Evolutionary conservation across 1,139 yeast species (phyloP), one percentile per base, ranked within the genome.

Genomic region (Yamadazyma sp.): DNA sequence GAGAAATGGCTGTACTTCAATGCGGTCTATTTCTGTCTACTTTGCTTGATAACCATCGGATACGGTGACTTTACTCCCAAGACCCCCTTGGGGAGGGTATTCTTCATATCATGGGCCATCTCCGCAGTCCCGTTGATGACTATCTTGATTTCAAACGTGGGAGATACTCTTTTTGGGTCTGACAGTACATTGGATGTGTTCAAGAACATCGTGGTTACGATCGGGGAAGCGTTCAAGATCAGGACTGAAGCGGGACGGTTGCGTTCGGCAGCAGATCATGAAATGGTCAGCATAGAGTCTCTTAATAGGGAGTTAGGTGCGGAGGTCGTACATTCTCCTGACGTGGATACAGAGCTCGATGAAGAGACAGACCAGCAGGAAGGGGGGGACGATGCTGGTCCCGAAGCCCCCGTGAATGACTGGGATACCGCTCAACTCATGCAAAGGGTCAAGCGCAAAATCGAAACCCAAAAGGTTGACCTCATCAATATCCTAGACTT

Each of bases 81-180:
- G 3, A 59, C 82, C 0, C 62, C 81, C 1, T 80, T 86, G 6
- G 95, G 95, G 0, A 64, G 86, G 33, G 76, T 83, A 0, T 79
- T 87, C 49, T 88, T 87, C 53, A 79, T 86, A 9, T 61, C 79
- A 3, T 88, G 96, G 95, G 84, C 91, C 0, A 59, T 87, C 17
- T 68, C 80, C 5, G 95, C 96, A 0, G 84, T 88, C 12, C 96
- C 96, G 0, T 66, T 87, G 44, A 87, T 88, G 94, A 85, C 96
- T 0, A 82, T 84, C 14, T 67, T 88, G 36, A 79, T 88, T 27
- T 83, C 92, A 1, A 80, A 79, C 41, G 64, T 84, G 34, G 87
- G 91, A 44, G 94, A 85, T 51, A 62, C 78, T 5, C 47, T 85
- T 26, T 81, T 73, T 54, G 63, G 48, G n/a, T 26, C 45, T 8